Conservation (phyloP, 2,329 filamentous ascomycete species). For the Paecilomyces sp. region DNA sequence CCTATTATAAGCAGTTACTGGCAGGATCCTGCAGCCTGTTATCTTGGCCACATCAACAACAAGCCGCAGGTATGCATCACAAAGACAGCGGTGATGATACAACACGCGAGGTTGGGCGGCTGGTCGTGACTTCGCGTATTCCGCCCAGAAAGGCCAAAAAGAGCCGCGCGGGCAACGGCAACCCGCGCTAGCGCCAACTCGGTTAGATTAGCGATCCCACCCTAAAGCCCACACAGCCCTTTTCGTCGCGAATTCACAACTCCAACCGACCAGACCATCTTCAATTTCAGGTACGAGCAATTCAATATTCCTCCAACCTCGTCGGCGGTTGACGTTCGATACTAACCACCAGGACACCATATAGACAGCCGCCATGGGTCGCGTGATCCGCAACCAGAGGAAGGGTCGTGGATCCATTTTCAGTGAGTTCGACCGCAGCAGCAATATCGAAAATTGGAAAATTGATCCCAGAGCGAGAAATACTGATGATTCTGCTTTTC, state of each 20-base stretch:
- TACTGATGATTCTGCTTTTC: conserved; percentile 27
- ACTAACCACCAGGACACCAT: conserved; percentile 27
- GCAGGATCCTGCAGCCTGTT: not conserved
- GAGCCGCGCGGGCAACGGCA: conserved; percentile 7
- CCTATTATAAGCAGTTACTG: not conserved
- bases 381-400: conserved; percentile 72
- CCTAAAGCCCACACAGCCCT: conserved; percentile 40
- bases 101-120: not conserved
- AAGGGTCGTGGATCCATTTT: conserved; percentile 73
- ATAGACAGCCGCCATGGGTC: conserved; percentile 50
- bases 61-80: not conserved
- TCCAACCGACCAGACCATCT: conserved; percentile 34
- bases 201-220: conserved; percentile 40
- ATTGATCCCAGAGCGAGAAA: conserved; percentile 8
- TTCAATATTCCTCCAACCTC: conserved; percentile 20
- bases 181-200: conserved; percentile 23
- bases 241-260: conserved; percentile 34
- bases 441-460: conserved; percentile 14
- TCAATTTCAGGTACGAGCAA: conserved; percentile 36
- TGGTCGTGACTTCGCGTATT: not conserved
- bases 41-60: not conserved
- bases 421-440: conserved; percentile 50
- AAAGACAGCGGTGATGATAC: not conserved
- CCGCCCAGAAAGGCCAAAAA: not conserved
- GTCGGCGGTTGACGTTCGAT: conserved; percentile 20